These are phyloP conservation scores for Tilletia indica DNA, from an alignment of 1,284 basidiomycete species.

Conservation along the genomic window DNA sequence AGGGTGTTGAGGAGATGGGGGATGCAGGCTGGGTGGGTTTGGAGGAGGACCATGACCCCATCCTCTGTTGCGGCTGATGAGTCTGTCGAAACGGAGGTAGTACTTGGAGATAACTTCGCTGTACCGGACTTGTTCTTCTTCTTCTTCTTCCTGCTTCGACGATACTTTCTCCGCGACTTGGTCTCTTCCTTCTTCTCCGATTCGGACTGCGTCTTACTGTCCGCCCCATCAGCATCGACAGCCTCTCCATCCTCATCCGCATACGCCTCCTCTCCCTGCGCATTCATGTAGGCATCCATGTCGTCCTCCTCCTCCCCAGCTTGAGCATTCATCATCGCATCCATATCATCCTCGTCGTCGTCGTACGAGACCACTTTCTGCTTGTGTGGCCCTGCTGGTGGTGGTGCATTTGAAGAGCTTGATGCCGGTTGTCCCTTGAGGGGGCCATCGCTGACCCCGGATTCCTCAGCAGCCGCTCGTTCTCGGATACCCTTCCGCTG, in stretches of 20 bases:
- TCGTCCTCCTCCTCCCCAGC: not conserved
- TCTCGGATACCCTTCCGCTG: constrained; percentile 1
- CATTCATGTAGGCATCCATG: not conserved
- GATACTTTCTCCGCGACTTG: not conserved
- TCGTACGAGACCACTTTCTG: too few species aligned
- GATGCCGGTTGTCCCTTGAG: not conserved
- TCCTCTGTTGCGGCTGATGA: too few species aligned
- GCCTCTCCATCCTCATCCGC: too few species aligned
- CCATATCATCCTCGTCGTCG: constrained; percentile 4
- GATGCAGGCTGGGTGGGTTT: constrained; percentile 7
- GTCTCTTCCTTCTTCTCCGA: too few species aligned
- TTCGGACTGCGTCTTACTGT: too few species aligned
- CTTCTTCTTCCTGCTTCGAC: not conserved
- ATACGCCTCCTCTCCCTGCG: too few species aligned
- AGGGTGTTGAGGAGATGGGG: not conserved
- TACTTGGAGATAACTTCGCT: not conserved
- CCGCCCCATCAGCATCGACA: too few species aligned
- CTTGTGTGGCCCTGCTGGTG: too few species aligned
- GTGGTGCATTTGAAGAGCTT: not conserved
- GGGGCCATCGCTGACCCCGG: not conserved
- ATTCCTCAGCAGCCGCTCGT: not conserved
- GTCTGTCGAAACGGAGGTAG: too few species aligned
- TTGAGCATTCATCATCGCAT: constrained; percentile 13
- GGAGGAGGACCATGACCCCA: not conserved
- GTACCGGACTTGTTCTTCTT: not conserved